phyloP scores from a whole-genome alignment of 2,329 filamentous ascomycete species.

The Cladosporium sp. region DNA sequence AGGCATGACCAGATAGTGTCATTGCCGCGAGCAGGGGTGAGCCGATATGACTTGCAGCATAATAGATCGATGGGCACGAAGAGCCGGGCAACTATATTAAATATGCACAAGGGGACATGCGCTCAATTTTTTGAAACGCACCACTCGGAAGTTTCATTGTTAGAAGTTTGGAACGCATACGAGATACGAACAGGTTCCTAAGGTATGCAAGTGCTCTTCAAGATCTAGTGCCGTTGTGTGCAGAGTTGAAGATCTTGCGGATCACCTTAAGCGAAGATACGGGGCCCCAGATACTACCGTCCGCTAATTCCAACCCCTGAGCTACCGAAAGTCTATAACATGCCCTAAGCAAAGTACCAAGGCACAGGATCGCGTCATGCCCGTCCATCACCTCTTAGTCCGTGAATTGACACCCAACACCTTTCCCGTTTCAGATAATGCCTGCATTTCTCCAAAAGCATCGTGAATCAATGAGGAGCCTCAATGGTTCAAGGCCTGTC shows the following conservation, averaged over 20 bases:
- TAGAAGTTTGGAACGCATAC: neutral
- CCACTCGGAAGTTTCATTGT: neutral
- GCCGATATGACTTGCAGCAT: neutral
- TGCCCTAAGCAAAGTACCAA: neutral
- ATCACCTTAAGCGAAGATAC: neutral
- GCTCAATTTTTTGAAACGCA: neutral
- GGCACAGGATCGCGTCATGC: neutral
- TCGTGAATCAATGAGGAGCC: neutral
- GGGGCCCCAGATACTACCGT: neutral
- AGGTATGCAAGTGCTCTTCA: neutral
- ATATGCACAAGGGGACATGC: neutral
- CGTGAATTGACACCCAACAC: neutral
- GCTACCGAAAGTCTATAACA: neutral
- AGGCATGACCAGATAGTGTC: constrained; percentile 19
- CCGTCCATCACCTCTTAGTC: neutral
- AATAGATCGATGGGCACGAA: neutral
- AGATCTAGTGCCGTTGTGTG: neutral
- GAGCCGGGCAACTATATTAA: neutral
- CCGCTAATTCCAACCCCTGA: neutral
- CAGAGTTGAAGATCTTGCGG: neutral
- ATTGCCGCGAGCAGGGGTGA: neutral
- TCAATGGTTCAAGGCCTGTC: neutral
- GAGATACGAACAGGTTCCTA: neutral
- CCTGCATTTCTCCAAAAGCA: neutral
- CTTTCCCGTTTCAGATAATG: neutral